Base-by-base conservation (phyloP, 495 filamentous ascomycete genomes). In the Bryoglossum gracile region DNA sequence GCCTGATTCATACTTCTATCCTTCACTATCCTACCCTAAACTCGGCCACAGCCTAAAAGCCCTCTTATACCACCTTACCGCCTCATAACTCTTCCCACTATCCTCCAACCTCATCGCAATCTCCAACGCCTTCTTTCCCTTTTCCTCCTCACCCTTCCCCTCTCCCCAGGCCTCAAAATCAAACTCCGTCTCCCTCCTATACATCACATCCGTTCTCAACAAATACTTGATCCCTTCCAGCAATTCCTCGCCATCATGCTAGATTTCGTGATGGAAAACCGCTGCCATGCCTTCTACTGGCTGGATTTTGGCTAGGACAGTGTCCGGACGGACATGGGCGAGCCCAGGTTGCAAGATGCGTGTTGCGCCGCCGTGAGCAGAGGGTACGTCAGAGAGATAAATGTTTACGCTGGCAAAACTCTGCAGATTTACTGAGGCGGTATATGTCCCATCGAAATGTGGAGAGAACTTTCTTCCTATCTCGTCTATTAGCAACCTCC, bases 391-490 rank as follows among this genome's bases (percentile, higher is more conserved):
- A 26, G 10, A 22, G 0, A 48, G 43, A 37, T 53, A 53, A 8
- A 53, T 53, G 26, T 53, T 53, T 2, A 53, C 4, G 1, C 35
- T 48, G 35, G 36, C 43, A 37, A 53, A 53, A 14, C 16, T n/a
- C 17, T 53, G 43, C 1, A 11, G 18, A 22, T 47, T 36, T 3
- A 53, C 28, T 0, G 43, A 36, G 6, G 36, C 43, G 3, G 43
- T 24, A 14, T 38, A n/a, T 2, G 26, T 21, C 10, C 44, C 50
- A 17, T 53, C 50, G 5, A 18, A 22, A 25, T 53, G 50, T 1
- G 50, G 25, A 2, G 50, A 53, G 44, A 53, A 53, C 48, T 53
- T 53, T 1, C 50, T 44, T 19, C 50, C 50, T 47, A 10, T n/a
- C 3, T 48, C 25, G n/a, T n/a, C n/a, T n/a, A n/a, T n/a, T n/a